A percentile compares a stretch with the other conserved stretches of the same genome.
phyloP scores from a whole-genome alignment of 306 rosid species.

The Rubus idaeus region DNA sequence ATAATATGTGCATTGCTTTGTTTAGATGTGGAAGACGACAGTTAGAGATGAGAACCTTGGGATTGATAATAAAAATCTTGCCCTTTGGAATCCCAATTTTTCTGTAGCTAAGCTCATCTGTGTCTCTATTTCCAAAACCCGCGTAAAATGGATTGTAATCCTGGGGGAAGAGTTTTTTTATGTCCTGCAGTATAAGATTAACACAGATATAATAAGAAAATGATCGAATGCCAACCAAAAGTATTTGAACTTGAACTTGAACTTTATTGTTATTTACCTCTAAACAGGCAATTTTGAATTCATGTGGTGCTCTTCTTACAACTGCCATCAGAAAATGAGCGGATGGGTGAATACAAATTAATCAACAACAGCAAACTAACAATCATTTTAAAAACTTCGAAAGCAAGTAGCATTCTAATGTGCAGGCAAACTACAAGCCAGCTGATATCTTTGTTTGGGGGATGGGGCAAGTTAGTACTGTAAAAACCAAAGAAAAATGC shows the following conservation, averaged over 20 bases:
- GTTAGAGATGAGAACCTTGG: slow-evolving; percentile 62
- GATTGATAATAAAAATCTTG: slow-evolving; percentile 92
- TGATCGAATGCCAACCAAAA: slow-evolving; percentile 10
- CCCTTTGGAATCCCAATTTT: slow-evolving; percentile 98
- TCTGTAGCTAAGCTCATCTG: slow-evolving; percentile 92
- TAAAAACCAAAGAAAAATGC: not conserved
- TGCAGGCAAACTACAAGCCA: not conserved
- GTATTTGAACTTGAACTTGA: slow-evolving; percentile 12
- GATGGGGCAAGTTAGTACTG: not conserved
- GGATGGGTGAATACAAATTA: slow-evolving; percentile 24
- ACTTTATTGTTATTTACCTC: slow-evolving; percentile 55
- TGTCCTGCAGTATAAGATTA: slow-evolving; percentile 57
- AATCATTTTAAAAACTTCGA: not conserved
- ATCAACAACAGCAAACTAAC: slow-evolving; percentile 23
- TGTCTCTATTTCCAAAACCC: slow-evolving; percentile 95
- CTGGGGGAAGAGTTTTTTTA: slow-evolving; percentile 79
- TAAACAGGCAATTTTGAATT: slow-evolving; percentile 95
- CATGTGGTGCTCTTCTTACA: slow-evolving; percentile 98
- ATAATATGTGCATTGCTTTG: too few species aligned
- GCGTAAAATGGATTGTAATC: slow-evolving; percentile 98
- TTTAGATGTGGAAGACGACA: slow-evolving; percentile 6
- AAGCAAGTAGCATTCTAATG: slow-evolving; percentile 10
- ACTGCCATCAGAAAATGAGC: slow-evolving; percentile 47
- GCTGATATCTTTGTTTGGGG: too few species aligned
- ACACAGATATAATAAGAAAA: slow-evolving; percentile 15